Evolutionary conservation across 2,329 filamentous ascomycete genomes (phyloP).

Genomic region (Diplodia scrobiculata): DNA sequence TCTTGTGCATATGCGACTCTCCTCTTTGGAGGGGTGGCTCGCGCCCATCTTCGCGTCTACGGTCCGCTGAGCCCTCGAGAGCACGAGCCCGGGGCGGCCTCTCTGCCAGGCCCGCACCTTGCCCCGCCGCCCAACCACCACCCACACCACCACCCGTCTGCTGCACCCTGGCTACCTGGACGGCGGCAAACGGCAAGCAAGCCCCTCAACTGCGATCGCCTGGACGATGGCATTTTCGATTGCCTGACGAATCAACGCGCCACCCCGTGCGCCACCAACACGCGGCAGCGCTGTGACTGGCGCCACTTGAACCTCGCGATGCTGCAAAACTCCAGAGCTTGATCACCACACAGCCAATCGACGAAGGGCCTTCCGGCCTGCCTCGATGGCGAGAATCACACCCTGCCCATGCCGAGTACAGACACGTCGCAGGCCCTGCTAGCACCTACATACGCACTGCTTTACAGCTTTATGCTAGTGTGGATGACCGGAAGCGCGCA

Average conservation of each 20-base stretch:
- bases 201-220: conserved; percentile 5
- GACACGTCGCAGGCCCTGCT: conserved; percentile 7
- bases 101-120: not conserved
- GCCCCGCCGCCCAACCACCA: conserved; percentile 15
- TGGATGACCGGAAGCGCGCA: conserved; percentile 2
- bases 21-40: conserved; percentile 7
- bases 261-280: conserved; percentile 17
- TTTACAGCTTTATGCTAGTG: conserved; percentile 11
- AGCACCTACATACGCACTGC: conserved; percentile 8
- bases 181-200: conserved; percentile 13
- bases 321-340: conserved; percentile 17
- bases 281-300: conserved; percentile 7
- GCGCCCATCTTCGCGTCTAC: conserved; percentile 7
- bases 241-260: conserved; percentile 7
- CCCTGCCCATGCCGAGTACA: conserved; percentile 4
- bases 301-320: not conserved
- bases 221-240: conserved; percentile 4
- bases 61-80: conserved; percentile 16
- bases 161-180: conserved; percentile 4
- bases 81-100: not conserved
- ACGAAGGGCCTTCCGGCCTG: not conserved
- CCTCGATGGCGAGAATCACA: conserved; percentile 7
- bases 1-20: conserved; percentile 6
- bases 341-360: conserved; percentile 12
- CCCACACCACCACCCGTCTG: conserved; percentile 8